phyloP scores from a whole-genome alignment of 208 protist species.

The Trypanosoma mega region DNA sequence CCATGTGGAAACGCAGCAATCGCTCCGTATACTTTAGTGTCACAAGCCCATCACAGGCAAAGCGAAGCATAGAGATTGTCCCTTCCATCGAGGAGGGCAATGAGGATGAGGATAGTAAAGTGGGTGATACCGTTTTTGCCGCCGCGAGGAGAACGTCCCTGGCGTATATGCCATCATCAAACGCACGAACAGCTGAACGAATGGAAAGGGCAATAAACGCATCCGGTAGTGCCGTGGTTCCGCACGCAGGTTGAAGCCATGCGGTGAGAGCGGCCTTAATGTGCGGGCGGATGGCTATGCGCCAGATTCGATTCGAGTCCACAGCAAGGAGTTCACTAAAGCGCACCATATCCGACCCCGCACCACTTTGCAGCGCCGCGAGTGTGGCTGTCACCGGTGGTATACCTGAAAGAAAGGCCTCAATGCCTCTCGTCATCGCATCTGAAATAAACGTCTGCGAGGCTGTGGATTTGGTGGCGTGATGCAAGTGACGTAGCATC shows the following conservation, averaged over 20 bases:
- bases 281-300: not conserved
- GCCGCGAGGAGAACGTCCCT: conserved; percentile 48
- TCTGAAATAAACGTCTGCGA: conserved; percentile 41
- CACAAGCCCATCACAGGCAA: conserved; percentile 62
- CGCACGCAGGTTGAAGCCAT: not conserved
- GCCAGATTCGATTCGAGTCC: not conserved
- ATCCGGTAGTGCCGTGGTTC: conserved; percentile 54
- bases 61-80: conserved; percentile 41
- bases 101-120: no score
- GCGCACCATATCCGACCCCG: conserved; percentile 42
- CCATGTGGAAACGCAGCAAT: conserved; percentile 21
- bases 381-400: conserved; percentile 38
- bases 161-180: conserved; percentile 35
- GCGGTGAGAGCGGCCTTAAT: not conserved
- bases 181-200: conserved; percentile 27
- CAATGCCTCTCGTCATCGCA: conserved; percentile 47
- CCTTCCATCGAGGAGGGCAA: conserved; percentile 1
- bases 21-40: conserved; percentile 61
- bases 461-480: not conserved
- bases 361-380: conserved; percentile 34
- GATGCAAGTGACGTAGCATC: conserved; percentile 36
- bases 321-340: conserved; percentile 36
- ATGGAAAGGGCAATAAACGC: conserved; percentile 60
- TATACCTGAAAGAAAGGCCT: conserved; percentile 28
- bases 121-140: no score